A percentile compares a stretch with the other conserved stretches of the same genome.
phyloP scores from a whole-genome alignment of 768 basidiomycete genomes.

The Suillus occidentalis region DNA sequence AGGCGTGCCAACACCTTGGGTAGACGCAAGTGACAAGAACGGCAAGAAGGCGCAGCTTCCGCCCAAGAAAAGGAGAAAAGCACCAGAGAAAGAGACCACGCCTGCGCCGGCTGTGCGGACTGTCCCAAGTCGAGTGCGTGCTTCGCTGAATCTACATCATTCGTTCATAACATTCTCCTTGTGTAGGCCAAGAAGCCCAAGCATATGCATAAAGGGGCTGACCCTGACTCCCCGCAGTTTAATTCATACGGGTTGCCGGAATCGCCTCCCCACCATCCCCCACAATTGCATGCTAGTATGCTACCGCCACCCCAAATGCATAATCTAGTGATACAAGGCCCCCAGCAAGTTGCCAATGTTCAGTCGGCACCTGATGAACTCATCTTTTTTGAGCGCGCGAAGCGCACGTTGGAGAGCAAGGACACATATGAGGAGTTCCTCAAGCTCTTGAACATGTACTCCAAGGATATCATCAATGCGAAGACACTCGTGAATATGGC shows the following conservation, averaged over 20 bases:
- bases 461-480: constrained; percentile 87
- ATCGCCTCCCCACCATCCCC: constrained; percentile 33
- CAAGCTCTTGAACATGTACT: constrained; percentile 88
- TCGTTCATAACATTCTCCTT: constrained; percentile 6
- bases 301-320: constrained; percentile 29
- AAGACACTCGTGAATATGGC: constrained; percentile 79
- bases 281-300: constrained; percentile 26
- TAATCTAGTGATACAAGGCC: constrained; percentile 24
- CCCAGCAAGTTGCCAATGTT: constrained; percentile 19
- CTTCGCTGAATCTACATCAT: background rate
- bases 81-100: constrained; percentile 65
- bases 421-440: constrained; percentile 92
- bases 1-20: constrained; percentile 38
- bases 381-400: constrained; percentile 93
- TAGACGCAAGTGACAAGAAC: constrained; percentile 41
- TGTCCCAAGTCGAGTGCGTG: constrained; percentile 47
- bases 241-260: constrained; percentile 45
- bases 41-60: constrained; percentile 44
- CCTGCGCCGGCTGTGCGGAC: constrained; percentile 55
- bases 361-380: constrained; percentile 68
- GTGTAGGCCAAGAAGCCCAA: constrained; percentile 63
- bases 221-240: constrained; percentile 49
- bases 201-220: constrained; percentile 59
- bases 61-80: constrained; percentile 62
- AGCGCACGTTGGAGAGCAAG: constrained; percentile 70